Base-by-base conservation (phyloP, 2,329 filamentous ascomycete species). In the Clonostachys rosea region DNA sequence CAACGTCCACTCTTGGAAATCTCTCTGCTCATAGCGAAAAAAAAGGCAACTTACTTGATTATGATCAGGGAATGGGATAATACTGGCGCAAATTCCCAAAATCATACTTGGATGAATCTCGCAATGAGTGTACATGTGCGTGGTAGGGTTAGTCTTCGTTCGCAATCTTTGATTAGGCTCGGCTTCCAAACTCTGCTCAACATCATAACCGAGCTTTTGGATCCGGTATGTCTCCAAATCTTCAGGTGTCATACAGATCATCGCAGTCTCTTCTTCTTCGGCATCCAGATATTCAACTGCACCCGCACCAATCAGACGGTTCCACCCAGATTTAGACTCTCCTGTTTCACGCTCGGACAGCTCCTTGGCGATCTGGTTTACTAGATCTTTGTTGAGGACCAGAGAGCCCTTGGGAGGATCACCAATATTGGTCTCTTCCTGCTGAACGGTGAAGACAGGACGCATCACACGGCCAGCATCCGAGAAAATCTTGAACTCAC, bases 21-120 rank as follows among this genome's bases (percentile, higher is more conserved):
- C 24, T 30, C 9, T 30, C 24, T 30, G 24, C 24, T 9, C 24
- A n/a, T 20, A 5, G 8, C 3, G 35, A 13, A 41, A 49, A 30
- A 20, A 14, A 37, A 7, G 41, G 24, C 9, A 43, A 61, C 75
- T 58, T 76, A 84, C 82, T 73, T 90, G 89, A 66, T 99, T 99
- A 74, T 99, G 94, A 72, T 99, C 94, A 2, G 95, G 94, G 83
- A 99, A 99, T 1, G 94, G 94, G 75, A 99, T 99, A 67, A 99
- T 99, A 71, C 91, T 96, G 59, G 94, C 94, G 64, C 95, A 99
- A 54, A 99, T 95, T 63, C 94, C 94, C 47, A 99, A 74, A 66
- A 99, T 94, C 94, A 99, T 99, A 69, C 91, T 96, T 17, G 94
- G 95, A 60, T 99, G 95, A 65, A 99, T 97, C 71, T 99, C 94